Conservation (phyloP, 305 asterid genomes). For the Ilex paraguariensis region DNA sequence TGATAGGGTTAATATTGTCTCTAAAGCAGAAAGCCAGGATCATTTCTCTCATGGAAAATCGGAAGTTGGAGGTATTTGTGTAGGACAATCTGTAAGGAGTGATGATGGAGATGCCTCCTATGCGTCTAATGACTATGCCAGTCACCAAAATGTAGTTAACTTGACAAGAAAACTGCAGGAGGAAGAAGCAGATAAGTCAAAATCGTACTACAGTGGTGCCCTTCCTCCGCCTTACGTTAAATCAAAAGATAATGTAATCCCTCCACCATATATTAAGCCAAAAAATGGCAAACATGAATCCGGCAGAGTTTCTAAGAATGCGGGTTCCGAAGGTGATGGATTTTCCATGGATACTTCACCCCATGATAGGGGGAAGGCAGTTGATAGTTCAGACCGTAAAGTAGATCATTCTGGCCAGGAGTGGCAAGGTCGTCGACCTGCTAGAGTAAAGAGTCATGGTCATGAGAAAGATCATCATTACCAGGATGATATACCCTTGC, state of each 20-base stretch:
- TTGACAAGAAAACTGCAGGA: slow-evolving; percentile 25
- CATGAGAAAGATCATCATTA: slow-evolving; percentile 30
- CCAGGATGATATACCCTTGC: slow-evolving; percentile 45
- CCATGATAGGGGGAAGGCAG: slow-evolving; percentile 1
- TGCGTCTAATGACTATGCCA: slow-evolving; percentile 16
- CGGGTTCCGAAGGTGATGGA: slow-evolving; percentile 19
- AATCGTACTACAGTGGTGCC: slow-evolving; percentile 26
- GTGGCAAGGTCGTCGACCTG: slow-evolving; percentile 18
- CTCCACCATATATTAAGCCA: slow-evolving; percentile 61
- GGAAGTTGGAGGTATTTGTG: slow-evolving; percentile 19
- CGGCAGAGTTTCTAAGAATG: slow-evolving; percentile 32
- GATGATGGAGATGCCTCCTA: slow-evolving; percentile 17
- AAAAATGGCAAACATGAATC: slow-evolving; percentile 40
- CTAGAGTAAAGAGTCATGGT: slow-evolving; percentile 19
- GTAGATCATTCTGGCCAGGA: slow-evolving; percentile 23
- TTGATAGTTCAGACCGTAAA: slow-evolving; percentile 20
- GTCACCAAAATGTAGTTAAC: slow-evolving; percentile 19
- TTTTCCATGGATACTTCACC: slow-evolving; percentile 12
- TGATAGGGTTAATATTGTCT: slow-evolving; percentile 22
- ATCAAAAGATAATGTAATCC: slow-evolving; percentile 37
- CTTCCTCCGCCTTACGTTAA: slow-evolving; percentile 77
- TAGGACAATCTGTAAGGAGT: slow-evolving; percentile 25
- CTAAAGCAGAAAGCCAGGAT: slow-evolving; percentile 28
- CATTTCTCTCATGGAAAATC: slow-evolving; percentile 32
- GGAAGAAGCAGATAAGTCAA: slow-evolving; percentile 35